A percentile compares a stretch with the other conserved stretches of the same genome.
Evolutionary conservation across 2,329 filamentous ascomycete genomes (phyloP).

Genomic region (Xylariaceae sp.): DNA sequence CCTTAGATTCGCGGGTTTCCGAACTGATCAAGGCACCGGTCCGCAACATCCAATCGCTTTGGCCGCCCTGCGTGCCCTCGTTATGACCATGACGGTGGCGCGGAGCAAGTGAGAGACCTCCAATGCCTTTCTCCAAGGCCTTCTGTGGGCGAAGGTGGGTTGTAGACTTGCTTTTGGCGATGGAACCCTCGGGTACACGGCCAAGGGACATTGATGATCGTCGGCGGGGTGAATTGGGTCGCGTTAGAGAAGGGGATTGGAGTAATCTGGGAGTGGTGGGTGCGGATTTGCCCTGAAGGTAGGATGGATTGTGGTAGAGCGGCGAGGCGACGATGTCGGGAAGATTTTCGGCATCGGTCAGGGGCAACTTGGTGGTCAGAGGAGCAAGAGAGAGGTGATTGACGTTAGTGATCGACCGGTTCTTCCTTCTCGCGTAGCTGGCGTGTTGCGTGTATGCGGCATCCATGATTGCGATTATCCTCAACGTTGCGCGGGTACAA

Average conservation of each 20-base stretch:
- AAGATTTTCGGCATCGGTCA: constrained; percentile 48
- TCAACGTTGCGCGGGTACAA: not conserved
- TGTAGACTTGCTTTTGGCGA: constrained; percentile 60
- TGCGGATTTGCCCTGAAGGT: constrained; percentile 57
- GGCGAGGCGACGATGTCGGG: constrained; percentile 34
- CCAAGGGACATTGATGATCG: constrained; percentile 34
- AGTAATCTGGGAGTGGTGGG: constrained; percentile 60
- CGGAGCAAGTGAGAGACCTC: constrained; percentile 23
- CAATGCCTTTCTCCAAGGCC: constrained; percentile 21
- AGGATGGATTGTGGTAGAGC: constrained; percentile 41
- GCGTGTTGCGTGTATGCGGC: constrained; percentile 56
- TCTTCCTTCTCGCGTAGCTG: constrained; percentile 51
- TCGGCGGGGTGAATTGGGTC: constrained; percentile 42
- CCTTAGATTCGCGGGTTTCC: constrained; percentile 61
- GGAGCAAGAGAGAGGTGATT: constrained; percentile 59
- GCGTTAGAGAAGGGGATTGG: constrained; percentile 47
- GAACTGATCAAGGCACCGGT: constrained; percentile 57
- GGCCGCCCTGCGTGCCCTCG: constrained; percentile 36
- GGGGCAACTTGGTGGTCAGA: constrained; percentile 55
- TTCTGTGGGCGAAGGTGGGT: constrained; percentile 42
- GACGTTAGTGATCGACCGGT: constrained; percentile 53
- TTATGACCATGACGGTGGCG: constrained; percentile 33
- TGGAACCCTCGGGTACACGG: constrained; percentile 22
- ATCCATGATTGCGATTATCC: constrained; percentile 43
- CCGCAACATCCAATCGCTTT: constrained; percentile 61